Evolutionary conservation across 179 eudicot genomes (phyloP).

Genomic region (Corrigiola litoralis): DNA sequence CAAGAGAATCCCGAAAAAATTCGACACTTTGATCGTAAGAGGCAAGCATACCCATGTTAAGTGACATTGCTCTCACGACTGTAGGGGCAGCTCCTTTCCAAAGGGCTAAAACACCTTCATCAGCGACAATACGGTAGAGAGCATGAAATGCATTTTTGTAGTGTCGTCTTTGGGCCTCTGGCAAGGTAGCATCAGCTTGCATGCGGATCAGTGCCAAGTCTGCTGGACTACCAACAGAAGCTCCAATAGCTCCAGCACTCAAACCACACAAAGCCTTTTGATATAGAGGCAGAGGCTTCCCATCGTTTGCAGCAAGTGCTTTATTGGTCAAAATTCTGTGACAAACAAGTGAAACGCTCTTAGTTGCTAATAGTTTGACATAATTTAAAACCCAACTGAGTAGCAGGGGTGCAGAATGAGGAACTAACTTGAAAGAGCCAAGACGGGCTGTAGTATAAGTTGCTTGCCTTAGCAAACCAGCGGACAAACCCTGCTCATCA

Average conservation of each 20-base stretch:
- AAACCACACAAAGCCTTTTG: constrained; percentile 51
- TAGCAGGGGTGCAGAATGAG: background rate
- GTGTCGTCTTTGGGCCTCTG: constrained; percentile 39
- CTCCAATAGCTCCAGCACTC: constrained; percentile 52
- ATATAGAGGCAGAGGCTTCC: constrained; percentile 42
- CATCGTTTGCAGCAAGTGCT: constrained; percentile 36
- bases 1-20: constrained; percentile 63
- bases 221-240: constrained; percentile 55
- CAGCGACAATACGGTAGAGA: constrained; percentile 34
- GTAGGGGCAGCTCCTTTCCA: constrained; percentile 63
- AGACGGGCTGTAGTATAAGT: constrained; percentile 92
- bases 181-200: constrained; percentile 62
- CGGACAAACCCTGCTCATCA: constrained; percentile 87
- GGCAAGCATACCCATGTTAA: constrained; percentile 54
- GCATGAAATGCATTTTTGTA: constrained; percentile 51
- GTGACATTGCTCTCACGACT: constrained; percentile 48
- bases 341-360: background rate
- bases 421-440: constrained; percentile 71
- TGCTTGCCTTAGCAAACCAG: constrained; percentile 93
- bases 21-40: constrained; percentile 68
- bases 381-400: background rate
- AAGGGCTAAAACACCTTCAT: constrained; percentile 49
- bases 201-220: constrained; percentile 51
- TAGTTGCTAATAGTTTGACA: background rate
- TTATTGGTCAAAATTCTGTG: constrained; percentile 27